Base-by-base conservation (phyloP, 371 early-diverging fungal genomes). In the Mortierella sp. region DNA sequence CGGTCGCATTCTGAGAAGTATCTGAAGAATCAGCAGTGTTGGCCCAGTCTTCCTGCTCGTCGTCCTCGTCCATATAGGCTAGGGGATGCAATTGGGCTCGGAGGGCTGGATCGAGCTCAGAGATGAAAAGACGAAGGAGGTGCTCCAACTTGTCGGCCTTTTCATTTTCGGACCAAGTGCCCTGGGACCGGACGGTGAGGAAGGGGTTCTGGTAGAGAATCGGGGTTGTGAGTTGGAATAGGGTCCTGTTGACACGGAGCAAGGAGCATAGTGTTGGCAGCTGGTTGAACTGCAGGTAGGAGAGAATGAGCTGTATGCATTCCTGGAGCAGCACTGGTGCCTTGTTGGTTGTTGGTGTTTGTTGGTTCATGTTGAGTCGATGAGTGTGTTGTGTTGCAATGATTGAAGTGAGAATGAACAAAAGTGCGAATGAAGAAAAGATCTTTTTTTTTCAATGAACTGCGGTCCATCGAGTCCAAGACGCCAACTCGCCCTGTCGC, bases 151-250 rank as follows among this genome's bases (percentile, higher is more conserved):
- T 75, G 8, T 75, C 63, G 0, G 73, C 55, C 58, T 75, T 74
- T 54, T 80, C 80, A 2, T 55, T 73, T 3, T 55, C 68, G 24
- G 55, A 55, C 74, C 77, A 78, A 24, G 7, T 19, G 21, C 65
- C 44, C 24, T 54, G 72, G 38, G 72, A 71, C 6, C 34, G 58
- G 55, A 82, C 80, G 47, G 73, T 58, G 11, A 74, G 63, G 47
- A 86, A 86, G 5, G 87, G 87, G 26, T 63, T 82, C 71, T 65
- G 78, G 74, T 86, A 86, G 16, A 86, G 80, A 65, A 82, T 73
- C 0, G 83, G 80, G 11, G 60, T 34, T 2, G 87, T 80, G 47
- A 82, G 65, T 31, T 72, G 72, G 78, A 76, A 86, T 7, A 86
- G 31, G 21, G 82, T 73, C 70, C 72, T 82, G 87, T 76, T 86